Evolutionary conservation across 177 flowering plant genomes (phyloP).

Genomic region (Vitis hybrid): DNA sequence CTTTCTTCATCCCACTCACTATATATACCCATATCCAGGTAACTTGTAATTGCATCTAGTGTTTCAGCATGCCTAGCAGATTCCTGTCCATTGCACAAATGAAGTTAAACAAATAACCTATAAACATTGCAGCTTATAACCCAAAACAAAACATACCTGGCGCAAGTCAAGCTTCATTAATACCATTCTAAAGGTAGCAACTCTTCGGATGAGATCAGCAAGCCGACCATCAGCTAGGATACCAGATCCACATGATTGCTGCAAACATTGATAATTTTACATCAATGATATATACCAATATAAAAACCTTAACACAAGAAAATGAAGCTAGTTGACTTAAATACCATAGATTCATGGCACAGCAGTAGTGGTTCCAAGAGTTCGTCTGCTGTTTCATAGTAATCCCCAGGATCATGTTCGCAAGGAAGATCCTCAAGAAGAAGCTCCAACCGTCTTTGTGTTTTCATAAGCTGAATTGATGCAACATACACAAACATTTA

Average conservation of each 20-base stretch:
- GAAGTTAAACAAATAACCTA: conserved; percentile 7
- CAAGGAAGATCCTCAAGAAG: conserved; percentile 91
- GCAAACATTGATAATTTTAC: conserved; percentile 22
- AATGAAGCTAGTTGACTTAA: not conserved
- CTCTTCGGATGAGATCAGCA: conserved; percentile 87
- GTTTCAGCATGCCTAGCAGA: conserved; percentile 90
- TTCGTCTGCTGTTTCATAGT: conserved; percentile 79
- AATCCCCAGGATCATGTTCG: conserved; percentile 70
- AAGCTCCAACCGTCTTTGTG: conserved; percentile 70
- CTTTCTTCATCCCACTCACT: conserved; percentile 96
- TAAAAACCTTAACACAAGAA: not conserved
- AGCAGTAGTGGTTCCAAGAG: conserved; percentile 79
- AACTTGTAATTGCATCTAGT: conserved; percentile 83
- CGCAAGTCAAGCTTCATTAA: conserved; percentile 96
- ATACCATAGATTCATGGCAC: conserved; percentile 91
- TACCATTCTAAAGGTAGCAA: conserved; percentile 86
- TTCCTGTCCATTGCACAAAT: conserved; percentile 54
- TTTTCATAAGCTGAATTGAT: conserved; percentile 62
- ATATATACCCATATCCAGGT: conserved; percentile 84
- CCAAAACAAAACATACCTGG: conserved; percentile 50
- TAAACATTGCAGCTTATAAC: conserved; percentile 3
- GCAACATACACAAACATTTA: not conserved
- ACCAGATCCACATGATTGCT: conserved; percentile 90
- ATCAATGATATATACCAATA: not conserved
- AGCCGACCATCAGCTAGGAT: conserved; percentile 92